Evolutionary conservation across 2,329 filamentous ascomycete species (phyloP).

Genomic region (Metarhizium humberi): DNA sequence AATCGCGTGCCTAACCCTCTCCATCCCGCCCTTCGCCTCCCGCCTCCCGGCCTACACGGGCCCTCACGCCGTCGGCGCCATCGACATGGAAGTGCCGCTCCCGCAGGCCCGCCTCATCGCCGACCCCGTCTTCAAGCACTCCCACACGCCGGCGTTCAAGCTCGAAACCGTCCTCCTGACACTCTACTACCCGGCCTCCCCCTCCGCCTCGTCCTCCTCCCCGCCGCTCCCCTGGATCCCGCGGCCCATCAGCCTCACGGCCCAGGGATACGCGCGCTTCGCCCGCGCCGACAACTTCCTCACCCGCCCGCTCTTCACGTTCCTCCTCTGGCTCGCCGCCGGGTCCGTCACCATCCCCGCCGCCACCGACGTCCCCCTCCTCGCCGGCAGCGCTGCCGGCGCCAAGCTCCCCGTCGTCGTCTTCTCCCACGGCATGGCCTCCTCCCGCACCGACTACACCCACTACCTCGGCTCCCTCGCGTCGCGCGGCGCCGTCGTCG

Average conservation of each 20-base stretch:
- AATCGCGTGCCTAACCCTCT: slow-evolving; percentile 28
- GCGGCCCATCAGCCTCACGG: slow-evolving; percentile 32
- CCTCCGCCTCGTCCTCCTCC: slow-evolving; percentile 10
- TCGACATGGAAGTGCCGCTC: slow-evolving; percentile 37
- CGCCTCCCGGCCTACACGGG: slow-evolving; percentile 35
- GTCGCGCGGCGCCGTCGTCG: slow-evolving; percentile 38
- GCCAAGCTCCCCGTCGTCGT: slow-evolving; percentile 33
- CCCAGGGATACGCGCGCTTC: slow-evolving; percentile 36
- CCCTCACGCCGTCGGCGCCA: slow-evolving; percentile 32
- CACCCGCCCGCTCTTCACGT: slow-evolving; percentile 31
- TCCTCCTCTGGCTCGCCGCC: slow-evolving; percentile 30
- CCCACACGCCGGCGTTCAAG: slow-evolving; percentile 31
- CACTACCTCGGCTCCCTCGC: slow-evolving; percentile 41
- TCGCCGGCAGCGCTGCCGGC: slow-evolving; percentile 6
- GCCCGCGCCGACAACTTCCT: slow-evolving; percentile 34
- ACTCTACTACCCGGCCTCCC: slow-evolving; percentile 34
- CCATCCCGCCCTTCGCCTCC: slow-evolving; percentile 33
- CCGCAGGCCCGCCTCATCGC: slow-evolving; percentile 20
- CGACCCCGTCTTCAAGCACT: slow-evolving; percentile 23
- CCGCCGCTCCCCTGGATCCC: slow-evolving; percentile 35
- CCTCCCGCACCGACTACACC: slow-evolving; percentile 41
- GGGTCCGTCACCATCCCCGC: slow-evolving; percentile 38
- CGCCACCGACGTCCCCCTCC: slow-evolving; percentile 34
- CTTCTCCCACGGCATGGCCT: slow-evolving; percentile 44
- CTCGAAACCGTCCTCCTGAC: slow-evolving; percentile 39